A percentile compares a stretch with the other conserved stretches of the same genome.
Conservation (phyloP, 2,329 filamentous ascomycete genomes). For the Massarina eburnea region DNA sequence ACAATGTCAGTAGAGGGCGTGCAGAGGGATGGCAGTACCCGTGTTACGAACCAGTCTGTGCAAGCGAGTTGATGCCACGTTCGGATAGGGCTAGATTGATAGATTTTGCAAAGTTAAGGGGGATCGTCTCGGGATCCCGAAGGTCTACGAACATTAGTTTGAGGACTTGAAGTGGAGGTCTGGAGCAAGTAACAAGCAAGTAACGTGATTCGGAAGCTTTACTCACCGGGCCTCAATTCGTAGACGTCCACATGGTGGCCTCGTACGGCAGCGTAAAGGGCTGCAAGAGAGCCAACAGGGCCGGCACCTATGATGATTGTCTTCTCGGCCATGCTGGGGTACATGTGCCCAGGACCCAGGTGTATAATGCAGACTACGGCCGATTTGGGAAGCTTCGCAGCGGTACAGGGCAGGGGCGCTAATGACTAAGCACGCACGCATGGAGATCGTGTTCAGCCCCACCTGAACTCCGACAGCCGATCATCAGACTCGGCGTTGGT, state of each 20-base stretch:
- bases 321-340: slow-evolving; percentile 63
- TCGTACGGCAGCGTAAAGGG: slow-evolving; percentile 85
- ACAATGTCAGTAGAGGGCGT: too few relatives aligned
- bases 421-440: too few relatives aligned
- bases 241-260: slow-evolving; percentile 93
- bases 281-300: slow-evolving; percentile 88
- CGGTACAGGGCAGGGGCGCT: too few relatives aligned
- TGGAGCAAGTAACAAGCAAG: too few relatives aligned
- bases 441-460: too few relatives aligned
- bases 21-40: too few relatives aligned
- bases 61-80: slow-evolving; percentile 86
- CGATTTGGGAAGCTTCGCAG: too few relatives aligned
- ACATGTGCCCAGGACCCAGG: too few relatives aligned
- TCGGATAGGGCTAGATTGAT: slow-evolving; percentile 96
- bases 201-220: too few relatives aligned
- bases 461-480: background rate
- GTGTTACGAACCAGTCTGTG: too few relatives aligned
- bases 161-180: too few relatives aligned
- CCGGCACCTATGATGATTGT: slow-evolving; percentile 87
- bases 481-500: slow-evolving; percentile 2
- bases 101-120: slow-evolving; percentile 96
- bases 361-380: too few relatives aligned
- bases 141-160: slow-evolving; percentile 63
- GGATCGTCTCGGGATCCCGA: slow-evolving; percentile 76
- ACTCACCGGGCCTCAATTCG: slow-evolving; percentile 83